phyloP scores from a whole-genome alignment of 805 yeast species.

The Pichia heedii region DNA sequence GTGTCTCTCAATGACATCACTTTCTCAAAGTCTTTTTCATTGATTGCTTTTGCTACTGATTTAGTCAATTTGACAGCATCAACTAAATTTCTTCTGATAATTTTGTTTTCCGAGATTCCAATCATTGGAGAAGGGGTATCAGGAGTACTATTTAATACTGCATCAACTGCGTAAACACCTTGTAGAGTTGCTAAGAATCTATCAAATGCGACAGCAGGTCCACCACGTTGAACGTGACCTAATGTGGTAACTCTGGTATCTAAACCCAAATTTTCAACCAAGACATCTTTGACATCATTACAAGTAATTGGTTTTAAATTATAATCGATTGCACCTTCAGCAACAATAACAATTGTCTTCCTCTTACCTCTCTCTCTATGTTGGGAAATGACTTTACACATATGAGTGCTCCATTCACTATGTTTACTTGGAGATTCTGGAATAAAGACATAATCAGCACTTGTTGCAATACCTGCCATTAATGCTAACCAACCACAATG shows the following conservation, averaged over 20 bases:
- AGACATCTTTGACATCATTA: conserved; percentile 53
- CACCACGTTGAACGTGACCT: conserved; percentile 82
- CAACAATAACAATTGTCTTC: conserved; percentile 71
- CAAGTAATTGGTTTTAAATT: conserved; percentile 61
- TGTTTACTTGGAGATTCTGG: conserved; percentile 70
- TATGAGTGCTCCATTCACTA: conserved; percentile 56
- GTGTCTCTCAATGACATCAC: conserved; percentile 68
- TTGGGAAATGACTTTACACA: conserved; percentile 51
- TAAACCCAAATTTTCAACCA: conserved; percentile 52
- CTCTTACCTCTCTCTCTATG: conserved; percentile 69
- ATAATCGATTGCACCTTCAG: conserved; percentile 74
- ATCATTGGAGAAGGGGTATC: conserved; percentile 75
- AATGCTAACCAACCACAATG: conserved; percentile 85
- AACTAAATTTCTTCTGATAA: conserved; percentile 56
- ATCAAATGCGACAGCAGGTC: conserved; percentile 70
- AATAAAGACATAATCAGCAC: conserved; percentile 73
- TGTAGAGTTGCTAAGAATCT: conserved; percentile 66
- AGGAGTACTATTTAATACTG: conserved; percentile 59
- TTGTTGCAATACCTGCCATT: conserved; percentile 71
- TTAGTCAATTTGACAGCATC: conserved; percentile 68
- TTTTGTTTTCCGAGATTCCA: conserved; percentile 62
- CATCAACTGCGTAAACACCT: conserved; percentile 76
- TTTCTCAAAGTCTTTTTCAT: conserved; percentile 52
- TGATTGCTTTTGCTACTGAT: conserved; percentile 63
- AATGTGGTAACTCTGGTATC: conserved; percentile 72